Conservation (phyloP, 805 yeast species). For the Pichia gijzeniarum region DNA sequence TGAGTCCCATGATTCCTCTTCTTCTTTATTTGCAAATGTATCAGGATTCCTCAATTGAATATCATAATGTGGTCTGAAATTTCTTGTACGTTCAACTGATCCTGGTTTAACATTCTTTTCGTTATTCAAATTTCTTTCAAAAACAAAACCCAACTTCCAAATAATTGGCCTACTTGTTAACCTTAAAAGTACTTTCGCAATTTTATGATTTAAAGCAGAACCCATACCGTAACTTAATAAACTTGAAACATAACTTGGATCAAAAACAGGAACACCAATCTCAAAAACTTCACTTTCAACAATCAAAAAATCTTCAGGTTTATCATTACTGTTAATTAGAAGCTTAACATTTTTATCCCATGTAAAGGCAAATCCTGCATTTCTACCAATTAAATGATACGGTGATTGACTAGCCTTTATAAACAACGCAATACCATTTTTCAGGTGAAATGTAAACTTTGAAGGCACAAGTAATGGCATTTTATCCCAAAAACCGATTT, state of each 20-base stretch:
- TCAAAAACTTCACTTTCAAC: slow-evolving; percentile 52
- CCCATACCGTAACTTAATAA: slow-evolving; percentile 11
- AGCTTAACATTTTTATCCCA: slow-evolving; percentile 54
- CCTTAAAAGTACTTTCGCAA: slow-evolving; percentile 49
- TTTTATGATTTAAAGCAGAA: slow-evolving; percentile 33
- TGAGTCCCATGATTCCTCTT: slow-evolving; percentile 60
- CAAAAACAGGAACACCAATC: slow-evolving; percentile 49
- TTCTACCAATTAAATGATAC: slow-evolving; percentile 47
- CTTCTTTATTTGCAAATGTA: slow-evolving; percentile 31
- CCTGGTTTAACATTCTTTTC: slow-evolving; percentile 31
- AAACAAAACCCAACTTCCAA: slow-evolving; percentile 74
- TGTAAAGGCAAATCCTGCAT: slow-evolving; percentile 58
- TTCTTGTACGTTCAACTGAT: slow-evolving; percentile 34
- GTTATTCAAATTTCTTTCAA: slow-evolving; percentile 52
- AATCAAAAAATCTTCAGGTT: slow-evolving; percentile 43
- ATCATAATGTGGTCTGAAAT: slow-evolving; percentile 55
- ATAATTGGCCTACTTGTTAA: slow-evolving; percentile 54
- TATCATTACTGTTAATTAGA: slow-evolving; percentile 43
- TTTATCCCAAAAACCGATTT: slow-evolving; percentile 71
- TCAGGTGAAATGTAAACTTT: slow-evolving; percentile 39
- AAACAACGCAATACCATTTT: slow-evolving; percentile 50
- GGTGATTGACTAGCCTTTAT: slow-evolving; percentile 59
- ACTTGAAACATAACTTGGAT: slow-evolving; percentile 27
- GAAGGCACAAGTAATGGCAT: slow-evolving; percentile 51
- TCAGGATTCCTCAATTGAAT: slow-evolving; percentile 52